Evolutionary conservation across 2,329 filamentous ascomycete species (phyloP).

Genomic region (Dactylellina haptotyla): DNA sequence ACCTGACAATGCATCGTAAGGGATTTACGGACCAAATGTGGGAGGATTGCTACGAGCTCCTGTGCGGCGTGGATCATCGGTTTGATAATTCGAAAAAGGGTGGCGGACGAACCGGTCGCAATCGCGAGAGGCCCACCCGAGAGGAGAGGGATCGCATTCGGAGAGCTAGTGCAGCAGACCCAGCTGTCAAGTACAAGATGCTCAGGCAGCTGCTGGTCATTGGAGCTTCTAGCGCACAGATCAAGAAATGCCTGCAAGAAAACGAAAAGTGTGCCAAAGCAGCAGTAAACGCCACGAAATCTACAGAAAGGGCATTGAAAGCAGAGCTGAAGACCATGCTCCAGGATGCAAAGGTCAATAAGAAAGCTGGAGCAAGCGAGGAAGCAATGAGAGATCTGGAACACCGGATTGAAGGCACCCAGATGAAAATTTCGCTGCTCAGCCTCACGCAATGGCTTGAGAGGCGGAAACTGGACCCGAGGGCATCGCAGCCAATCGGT

Average conservation of each 20-base stretch:
- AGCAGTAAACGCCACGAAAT: slow-evolving; percentile 17
- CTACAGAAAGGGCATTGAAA: slow-evolving; percentile 9
- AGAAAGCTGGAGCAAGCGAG: slow-evolving; percentile 11
- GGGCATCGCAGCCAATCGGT: slow-evolving; percentile 22
- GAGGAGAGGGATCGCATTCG: slow-evolving; percentile 41
- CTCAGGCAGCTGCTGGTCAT: slow-evolving; percentile 28
- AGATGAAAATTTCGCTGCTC: slow-evolving; percentile 16
- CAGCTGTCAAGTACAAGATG: slow-evolving; percentile 34
- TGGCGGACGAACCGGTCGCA: slow-evolving; percentile 32
- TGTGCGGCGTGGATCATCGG: slow-evolving; percentile 11
- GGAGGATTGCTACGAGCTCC: slow-evolving; percentile 28
- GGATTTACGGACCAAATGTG: slow-evolving; percentile 27
- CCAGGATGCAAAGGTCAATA: slow-evolving; percentile 13
- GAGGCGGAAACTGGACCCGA: slow-evolving; percentile 30
- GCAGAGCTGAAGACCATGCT: slow-evolving; percentile 16
- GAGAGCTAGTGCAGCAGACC: slow-evolving; percentile 22
- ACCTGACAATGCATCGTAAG: slow-evolving; percentile 23
- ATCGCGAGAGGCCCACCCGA: slow-evolving; percentile 19
- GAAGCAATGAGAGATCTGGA: slow-evolving; percentile 9
- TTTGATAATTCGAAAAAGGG: not conserved
- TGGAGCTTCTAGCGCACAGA: not conserved
- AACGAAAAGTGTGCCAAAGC: slow-evolving; percentile 9
- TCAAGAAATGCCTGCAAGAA: slow-evolving; percentile 16
- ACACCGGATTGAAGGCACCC: not conserved
- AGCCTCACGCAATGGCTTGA: slow-evolving; percentile 41